Base-by-base conservation (phyloP, 441 rosid species). In the Erodium moschatum region DNA sequence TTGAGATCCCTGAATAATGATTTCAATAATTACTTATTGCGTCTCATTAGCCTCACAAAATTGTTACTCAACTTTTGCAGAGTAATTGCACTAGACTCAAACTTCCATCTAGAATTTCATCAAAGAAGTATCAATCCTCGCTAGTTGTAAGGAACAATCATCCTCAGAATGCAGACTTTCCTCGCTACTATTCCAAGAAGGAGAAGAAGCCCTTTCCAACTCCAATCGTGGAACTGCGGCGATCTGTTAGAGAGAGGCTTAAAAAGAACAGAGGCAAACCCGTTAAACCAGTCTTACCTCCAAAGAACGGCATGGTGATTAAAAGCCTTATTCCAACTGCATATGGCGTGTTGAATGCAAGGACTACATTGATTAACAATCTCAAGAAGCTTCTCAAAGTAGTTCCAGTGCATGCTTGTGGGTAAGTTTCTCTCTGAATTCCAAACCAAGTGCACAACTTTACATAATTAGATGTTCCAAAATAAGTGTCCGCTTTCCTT, bases 151-250 rank as follows among this genome's bases (percentile, higher is more conserved):
- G 82, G 67, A 83, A 72, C 29, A 87, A 86, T 58, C 67, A 79
- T 80, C 91, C 96, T 54, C 98, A 93, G 77, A 93, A 93, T 81
- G 84, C 87, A 10, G 98, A 93, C 78, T 83, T 86, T 19, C 98
- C 97, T 69, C 84, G 81, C 69, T 67, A 75, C 31, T 86, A 86
- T 76, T 76, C 90, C n/a, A 90, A 74, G 74, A 85, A 87, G 74
- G 95, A 90, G 82, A 93, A 89, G 83, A 93, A 93, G 74, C 98
- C 96, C 24, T 93, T 93, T 74, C 92, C 90, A 0, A 70, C 78
- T 20, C 98, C 98, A 15, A 79, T 89, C 58, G 74, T 90, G 71
- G 96, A 93, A 75, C 80, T 93, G 73, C 83, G 98, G 74, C 85
- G 97, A 70, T 92, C 92, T 62, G 97, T 96, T 5, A 85, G 98